Evolutionary conservation across 1,284 basidiomycete genomes (phyloP).

Genomic region (Fomitiporia mediterranea): DNA sequence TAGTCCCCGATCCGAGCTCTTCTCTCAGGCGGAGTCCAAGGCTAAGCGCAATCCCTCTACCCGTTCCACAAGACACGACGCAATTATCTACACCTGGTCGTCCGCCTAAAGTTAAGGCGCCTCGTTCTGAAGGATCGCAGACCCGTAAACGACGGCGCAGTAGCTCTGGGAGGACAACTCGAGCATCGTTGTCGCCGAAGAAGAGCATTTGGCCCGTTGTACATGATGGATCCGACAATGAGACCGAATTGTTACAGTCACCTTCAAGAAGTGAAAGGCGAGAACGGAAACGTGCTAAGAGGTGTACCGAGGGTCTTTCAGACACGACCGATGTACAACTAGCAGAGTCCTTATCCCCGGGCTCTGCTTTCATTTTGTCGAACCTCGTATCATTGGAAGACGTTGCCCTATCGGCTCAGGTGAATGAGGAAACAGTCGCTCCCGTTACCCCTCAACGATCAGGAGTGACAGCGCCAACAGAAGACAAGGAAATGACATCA

Average conservation of each 20-base stretch:
- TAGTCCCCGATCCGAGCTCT: conserved; percentile 1
- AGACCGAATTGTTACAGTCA: conserved; percentile 5
- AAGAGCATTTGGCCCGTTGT: conserved; percentile 8
- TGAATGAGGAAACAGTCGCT: neutral
- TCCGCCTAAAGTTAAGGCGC: neutral
- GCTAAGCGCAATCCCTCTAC: conserved; percentile 13
- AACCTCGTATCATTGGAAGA: conserved; percentile 5
- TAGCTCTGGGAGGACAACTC: neutral
- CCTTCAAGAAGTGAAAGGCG: conserved; percentile 3
- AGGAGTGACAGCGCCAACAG: neutral
- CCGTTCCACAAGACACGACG: neutral
- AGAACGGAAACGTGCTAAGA: conserved; percentile 16
- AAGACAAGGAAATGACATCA: neutral
- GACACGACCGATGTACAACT: conserved; percentile 4
- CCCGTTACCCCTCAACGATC: neutral
- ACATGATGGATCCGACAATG: conserved; percentile 8
- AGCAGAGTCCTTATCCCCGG: conserved; percentile 14
- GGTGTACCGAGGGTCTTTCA: neutral
- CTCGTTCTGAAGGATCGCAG: neutral
- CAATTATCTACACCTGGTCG: neutral
- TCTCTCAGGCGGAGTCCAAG: conserved; percentile 17
- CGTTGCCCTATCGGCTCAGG: neutral
- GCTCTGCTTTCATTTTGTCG: conserved; percentile 11
- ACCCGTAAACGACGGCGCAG: conserved; percentile 12
- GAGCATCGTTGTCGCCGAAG: conserved; percentile 8